Conservation (phyloP, 2,329 filamentous ascomycete species). For the Arthrobotrys megalospora region DNA sequence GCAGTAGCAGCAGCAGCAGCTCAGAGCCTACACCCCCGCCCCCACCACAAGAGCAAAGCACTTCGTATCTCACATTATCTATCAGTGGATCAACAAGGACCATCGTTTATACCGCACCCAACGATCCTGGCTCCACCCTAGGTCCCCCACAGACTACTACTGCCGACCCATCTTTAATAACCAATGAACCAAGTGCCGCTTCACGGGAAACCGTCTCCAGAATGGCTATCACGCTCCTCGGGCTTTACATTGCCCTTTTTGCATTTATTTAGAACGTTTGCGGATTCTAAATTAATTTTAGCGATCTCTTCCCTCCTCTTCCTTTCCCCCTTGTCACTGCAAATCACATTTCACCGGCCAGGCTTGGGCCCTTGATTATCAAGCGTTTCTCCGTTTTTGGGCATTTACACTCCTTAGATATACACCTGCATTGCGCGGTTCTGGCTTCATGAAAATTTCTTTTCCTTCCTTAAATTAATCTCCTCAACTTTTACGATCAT, state of each 20-base stretch:
- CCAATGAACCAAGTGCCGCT: constrained; percentile 31
- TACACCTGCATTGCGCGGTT: constrained; percentile 49
- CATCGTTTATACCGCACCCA: constrained; percentile 43
- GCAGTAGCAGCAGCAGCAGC: constrained; percentile 2
- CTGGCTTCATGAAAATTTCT: constrained; percentile 28
- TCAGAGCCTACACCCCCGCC: constrained; percentile 18
- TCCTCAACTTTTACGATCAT: not conserved
- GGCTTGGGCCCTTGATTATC: not conserved
- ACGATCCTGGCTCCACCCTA: constrained; percentile 44
- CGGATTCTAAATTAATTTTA: not conserved
- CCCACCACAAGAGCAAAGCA: constrained; percentile 26
- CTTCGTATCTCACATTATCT: constrained; percentile 50
- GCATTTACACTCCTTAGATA: constrained; percentile 44
- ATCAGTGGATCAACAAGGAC: constrained; percentile 46
- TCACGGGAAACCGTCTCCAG: constrained; percentile 23
- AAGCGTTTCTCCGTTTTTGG: constrained; percentile 3
- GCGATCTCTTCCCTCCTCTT: not conserved
- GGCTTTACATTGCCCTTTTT: constrained; percentile 27
- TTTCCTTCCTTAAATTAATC: constrained; percentile 26
- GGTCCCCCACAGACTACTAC: not conserved
- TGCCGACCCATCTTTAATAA: constrained; percentile 49
- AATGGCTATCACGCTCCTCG: constrained; percentile 13
- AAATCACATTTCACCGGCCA: not conserved
- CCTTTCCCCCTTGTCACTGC: not conserved
- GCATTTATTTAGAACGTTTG: constrained; percentile 22